Percentiles rank a stretch among this genome's conserved stretches.
phyloP scores from a whole-genome alignment of 805 yeast genomes.

The Allodekkera sacchari region DNA sequence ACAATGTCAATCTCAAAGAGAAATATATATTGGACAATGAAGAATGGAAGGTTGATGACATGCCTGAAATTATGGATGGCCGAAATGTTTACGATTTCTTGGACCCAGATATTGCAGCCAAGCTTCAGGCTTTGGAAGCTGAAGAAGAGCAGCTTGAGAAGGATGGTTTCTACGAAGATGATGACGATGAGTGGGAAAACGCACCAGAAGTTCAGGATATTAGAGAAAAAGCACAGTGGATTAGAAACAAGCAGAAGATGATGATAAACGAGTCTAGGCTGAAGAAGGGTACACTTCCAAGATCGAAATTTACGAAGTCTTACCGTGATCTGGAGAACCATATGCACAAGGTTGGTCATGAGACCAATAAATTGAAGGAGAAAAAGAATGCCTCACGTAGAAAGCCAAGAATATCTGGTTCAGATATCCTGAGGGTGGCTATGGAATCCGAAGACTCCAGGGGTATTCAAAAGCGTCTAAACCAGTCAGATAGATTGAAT shows the following conservation, averaged over 20 bases:
- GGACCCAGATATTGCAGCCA: constrained; percentile 91
- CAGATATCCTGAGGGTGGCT: constrained; percentile 57
- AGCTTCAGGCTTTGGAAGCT: constrained; percentile 89
- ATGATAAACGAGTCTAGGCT: constrained; percentile 85
- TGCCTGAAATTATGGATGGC: constrained; percentile 97
- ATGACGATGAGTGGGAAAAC: constrained; percentile 53
- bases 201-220: constrained; percentile 59
- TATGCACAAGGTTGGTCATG: constrained; percentile 86
- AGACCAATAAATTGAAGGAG: constrained; percentile 56
- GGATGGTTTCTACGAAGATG: constrained; percentile 94
- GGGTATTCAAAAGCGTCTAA: constrained; percentile 29
- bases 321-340: constrained; percentile 79
- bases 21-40: constrained; percentile 89
- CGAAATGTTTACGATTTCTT: constrained; percentile 94
- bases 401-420: constrained; percentile 48
- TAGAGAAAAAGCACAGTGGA: constrained; percentile 87
- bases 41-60: constrained; percentile 93
- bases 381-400: constrained; percentile 15
- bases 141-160: constrained; percentile 91
- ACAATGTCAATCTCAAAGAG: constrained; percentile 86
- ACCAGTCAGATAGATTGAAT: constrained; percentile 72
- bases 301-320: constrained; percentile 75
- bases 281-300: constrained; percentile 84
- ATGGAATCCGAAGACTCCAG: constrained; percentile 20
- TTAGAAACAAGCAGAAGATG: constrained; percentile 87